A percentile compares a stretch with the other conserved stretches of the same genome.
Conservation (phyloP, 257 asterid genomes). For the Solanum sejunctum region DNA sequence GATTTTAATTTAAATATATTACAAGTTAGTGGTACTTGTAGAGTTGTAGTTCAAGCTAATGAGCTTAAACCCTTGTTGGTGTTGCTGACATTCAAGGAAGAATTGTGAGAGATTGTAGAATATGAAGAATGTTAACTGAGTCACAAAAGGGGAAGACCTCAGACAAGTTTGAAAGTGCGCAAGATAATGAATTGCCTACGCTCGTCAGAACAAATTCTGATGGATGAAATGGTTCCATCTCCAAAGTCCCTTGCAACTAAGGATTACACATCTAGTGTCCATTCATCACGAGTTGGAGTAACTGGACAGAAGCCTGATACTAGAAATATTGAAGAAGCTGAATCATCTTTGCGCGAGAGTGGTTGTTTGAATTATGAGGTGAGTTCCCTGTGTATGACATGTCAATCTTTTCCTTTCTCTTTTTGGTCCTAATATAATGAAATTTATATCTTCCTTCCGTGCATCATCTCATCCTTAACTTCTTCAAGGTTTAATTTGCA, state of each 20-base stretch:
- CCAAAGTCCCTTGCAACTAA: slow-evolving; percentile 44
- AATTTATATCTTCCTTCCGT: neutral
- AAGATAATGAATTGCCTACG: slow-evolving; percentile 57
- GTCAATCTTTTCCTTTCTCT: neutral
- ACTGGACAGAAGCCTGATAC: slow-evolving; percentile 47
- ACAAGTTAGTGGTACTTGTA: neutral
- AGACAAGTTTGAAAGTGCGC: slow-evolving; percentile 12
- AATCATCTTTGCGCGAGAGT: slow-evolving; percentile 71
- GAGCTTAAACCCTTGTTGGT: slow-evolving; percentile 3
- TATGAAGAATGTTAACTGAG: slow-evolving; percentile 36
- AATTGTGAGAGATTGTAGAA: slow-evolving; percentile 19
- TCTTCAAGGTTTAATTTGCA: neutral
- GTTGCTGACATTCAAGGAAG: slow-evolving; percentile 16
- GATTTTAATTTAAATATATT: neutral
- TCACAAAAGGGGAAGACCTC: slow-evolving; percentile 14
- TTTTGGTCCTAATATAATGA: neutral
- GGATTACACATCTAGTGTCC: slow-evolving; percentile 36
- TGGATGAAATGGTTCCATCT: slow-evolving; percentile 40
- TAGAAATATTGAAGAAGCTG: slow-evolving; percentile 88
- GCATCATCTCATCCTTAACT: neutral
- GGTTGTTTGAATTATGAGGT: slow-evolving; percentile 74
- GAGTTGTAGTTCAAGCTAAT: neutral
- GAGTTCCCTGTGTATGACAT: neutral
- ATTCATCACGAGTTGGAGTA: slow-evolving; percentile 47
- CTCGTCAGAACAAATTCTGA: slow-evolving; percentile 38